These are phyloP conservation scores for Coniochaeta sp. DNA, from an alignment of 2,329 filamentous ascomycete species.

Conservation along the genomic window DNA sequence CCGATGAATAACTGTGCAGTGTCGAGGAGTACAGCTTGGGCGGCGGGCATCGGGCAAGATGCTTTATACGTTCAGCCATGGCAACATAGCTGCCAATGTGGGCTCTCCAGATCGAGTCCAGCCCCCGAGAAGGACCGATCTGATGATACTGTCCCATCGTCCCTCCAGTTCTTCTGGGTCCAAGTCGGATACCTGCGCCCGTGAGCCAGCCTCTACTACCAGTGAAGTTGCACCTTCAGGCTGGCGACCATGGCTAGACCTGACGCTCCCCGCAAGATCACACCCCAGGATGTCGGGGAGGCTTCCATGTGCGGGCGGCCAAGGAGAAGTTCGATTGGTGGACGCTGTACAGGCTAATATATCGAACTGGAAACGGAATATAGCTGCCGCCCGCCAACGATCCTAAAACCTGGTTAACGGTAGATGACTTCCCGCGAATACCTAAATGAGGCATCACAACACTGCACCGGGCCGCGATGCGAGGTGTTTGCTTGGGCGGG, in stretches of 20 bases:
- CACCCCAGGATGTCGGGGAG: neutral
- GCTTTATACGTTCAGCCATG: neutral
- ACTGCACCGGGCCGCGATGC: neutral
- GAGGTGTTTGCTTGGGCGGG: neutral
- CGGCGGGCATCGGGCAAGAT: too few species aligned
- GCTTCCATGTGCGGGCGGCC: neutral
- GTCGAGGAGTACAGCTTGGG: too few species aligned
- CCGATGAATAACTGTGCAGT: too few species aligned
- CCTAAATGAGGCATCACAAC: neutral
- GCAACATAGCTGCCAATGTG: neutral
- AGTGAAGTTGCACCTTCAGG: neutral
- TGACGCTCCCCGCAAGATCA: neutral
- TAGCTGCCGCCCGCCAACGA: neutral
- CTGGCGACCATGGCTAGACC: neutral
- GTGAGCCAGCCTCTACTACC: too few species aligned
- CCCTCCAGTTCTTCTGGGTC: neutral
- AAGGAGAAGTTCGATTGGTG: neutral
- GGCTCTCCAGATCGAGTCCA: neutral
- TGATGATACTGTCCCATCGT: neutral
- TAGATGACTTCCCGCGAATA: neutral
- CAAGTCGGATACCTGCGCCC: too few species aligned
- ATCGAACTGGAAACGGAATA: neutral
- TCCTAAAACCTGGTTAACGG: constrained; percentile 1
- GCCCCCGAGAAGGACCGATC: neutral
- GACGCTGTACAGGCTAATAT: neutral